Percentiles rank a stretch among this genome's conserved stretches.
phyloP scores from a whole-genome alignment of 805 yeast species.

The Candida takata region DNA sequence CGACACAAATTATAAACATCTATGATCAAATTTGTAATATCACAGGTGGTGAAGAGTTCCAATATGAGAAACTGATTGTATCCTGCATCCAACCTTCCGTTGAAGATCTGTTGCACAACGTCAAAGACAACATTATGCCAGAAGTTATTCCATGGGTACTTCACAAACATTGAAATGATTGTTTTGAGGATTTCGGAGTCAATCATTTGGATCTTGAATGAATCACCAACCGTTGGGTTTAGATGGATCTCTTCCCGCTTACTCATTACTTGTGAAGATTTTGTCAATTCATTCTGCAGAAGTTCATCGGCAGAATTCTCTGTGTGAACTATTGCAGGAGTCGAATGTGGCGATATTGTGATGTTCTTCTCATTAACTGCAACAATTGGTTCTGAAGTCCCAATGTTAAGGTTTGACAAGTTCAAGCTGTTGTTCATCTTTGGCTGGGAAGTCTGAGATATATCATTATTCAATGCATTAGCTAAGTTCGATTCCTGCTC shows the following conservation, averaged over 20 bases:
- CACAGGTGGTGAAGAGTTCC: constrained; percentile 55
- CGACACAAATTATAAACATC: constrained; percentile 56
- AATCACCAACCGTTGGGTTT: constrained; percentile 64
- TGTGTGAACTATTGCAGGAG: constrained; percentile 7
- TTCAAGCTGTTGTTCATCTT: constrained; percentile 7
- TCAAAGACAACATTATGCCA: constrained; percentile 84
- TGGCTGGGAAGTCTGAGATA: constrained; percentile 6
- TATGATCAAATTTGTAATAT: constrained; percentile 56
- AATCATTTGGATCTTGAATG: constrained; percentile 57
- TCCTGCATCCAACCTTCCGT: constrained; percentile 68
- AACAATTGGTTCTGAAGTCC: constrained; percentile 25
- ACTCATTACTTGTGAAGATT: constrained; percentile 1
- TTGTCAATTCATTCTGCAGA: constrained; percentile 6
- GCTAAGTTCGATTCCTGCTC: constrained; percentile 21
- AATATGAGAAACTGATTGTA: constrained; percentile 55
- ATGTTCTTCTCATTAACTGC: constrained; percentile 21
- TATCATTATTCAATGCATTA: constrained; percentile 23
- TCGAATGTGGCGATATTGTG: constrained; percentile 21
- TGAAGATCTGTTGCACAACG: constrained; percentile 72
- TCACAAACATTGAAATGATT: constrained; percentile 61
- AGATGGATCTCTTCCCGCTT: constrained; percentile 32
- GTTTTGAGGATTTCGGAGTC: constrained; percentile 56
- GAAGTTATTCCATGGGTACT: constrained; percentile 78
- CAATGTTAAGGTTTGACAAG: constrained; percentile 20
- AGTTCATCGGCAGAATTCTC: constrained; percentile 8